Conservation (phyloP, 371 early-diverging fungal genomes). For the Syncephalastrum racemosum region DNA sequence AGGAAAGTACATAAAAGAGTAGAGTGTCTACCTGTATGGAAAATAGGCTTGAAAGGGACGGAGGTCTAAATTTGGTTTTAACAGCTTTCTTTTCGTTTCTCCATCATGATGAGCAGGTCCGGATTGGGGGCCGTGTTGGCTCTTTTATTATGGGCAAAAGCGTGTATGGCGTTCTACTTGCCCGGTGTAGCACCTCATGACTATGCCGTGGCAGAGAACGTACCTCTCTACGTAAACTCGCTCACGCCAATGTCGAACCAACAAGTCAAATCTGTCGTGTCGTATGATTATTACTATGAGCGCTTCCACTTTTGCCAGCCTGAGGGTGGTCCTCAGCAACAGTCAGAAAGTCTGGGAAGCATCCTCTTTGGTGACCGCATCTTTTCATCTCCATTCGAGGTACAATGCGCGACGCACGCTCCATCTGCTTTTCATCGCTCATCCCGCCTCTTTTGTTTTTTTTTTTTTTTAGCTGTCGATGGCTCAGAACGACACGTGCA, state of each 20-base stretch:
- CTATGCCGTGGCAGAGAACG: slow-evolving; percentile 67
- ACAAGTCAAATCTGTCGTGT: slow-evolving; percentile 74
- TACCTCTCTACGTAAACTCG: slow-evolving; percentile 87
- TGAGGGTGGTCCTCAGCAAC: slow-evolving; percentile 60
- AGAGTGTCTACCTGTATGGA: no score
- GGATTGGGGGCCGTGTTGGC: no score
- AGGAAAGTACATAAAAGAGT: no score
- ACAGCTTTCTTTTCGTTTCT: no score
- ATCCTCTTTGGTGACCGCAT: slow-evolving; percentile 97
- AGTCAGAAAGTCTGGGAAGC: slow-evolving; percentile 85
- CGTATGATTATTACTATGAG: slow-evolving; percentile 85
- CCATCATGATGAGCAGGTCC: no score
- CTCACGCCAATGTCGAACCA: slow-evolving; percentile 69
- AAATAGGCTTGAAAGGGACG: no score
- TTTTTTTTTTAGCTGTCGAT: slow-evolving; percentile 21
- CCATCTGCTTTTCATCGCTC: neutral
- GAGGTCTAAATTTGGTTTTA: no score
- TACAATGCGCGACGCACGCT: slow-evolving; percentile 22
- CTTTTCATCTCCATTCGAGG: slow-evolving; percentile 80
- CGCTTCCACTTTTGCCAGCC: slow-evolving; percentile 88
- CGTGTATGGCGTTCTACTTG: slow-evolving; percentile 73
- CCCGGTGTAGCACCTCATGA: slow-evolving; percentile 94
- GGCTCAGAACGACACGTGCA: slow-evolving; percentile 47
- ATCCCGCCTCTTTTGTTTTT: neutral
- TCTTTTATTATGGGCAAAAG: slow-evolving; percentile 1